These are phyloP conservation scores for Thermothelomyces thermophilus DNA, from an alignment of 2,329 filamentous ascomycete species.

Conservation along the genomic window DNA sequence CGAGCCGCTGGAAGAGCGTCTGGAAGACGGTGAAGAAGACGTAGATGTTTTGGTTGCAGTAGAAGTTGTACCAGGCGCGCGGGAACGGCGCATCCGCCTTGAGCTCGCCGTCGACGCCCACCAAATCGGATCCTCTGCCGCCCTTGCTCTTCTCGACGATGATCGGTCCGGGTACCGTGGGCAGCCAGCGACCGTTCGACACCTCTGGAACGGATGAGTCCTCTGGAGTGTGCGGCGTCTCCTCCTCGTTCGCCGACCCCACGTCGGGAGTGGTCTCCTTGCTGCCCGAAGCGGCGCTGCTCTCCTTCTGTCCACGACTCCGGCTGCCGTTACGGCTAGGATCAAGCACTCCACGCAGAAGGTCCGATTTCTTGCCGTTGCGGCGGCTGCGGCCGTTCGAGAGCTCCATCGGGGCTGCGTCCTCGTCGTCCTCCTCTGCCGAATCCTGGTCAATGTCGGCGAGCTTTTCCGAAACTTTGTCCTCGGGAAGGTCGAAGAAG, in stretches of 20 bases:
- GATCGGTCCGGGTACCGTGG: slow-evolving; percentile 50
- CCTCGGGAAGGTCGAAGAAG: slow-evolving; percentile 70
- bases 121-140: slow-evolving; percentile 34
- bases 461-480: slow-evolving; percentile 60
- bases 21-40: slow-evolving; percentile 94
- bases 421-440: slow-evolving; percentile 71
- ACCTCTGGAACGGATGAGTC: slow-evolving; percentile 55
- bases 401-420: slow-evolving; percentile 63
- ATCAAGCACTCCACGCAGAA: slow-evolving; percentile 82
- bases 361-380: slow-evolving; percentile 68
- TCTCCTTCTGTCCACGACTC: slow-evolving; percentile 67
- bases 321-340: slow-evolving; percentile 65
- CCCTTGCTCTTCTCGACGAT: slow-evolving; percentile 35
- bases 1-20: slow-evolving; percentile 77
- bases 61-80: slow-evolving; percentile 80
- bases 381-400: slow-evolving; percentile 63
- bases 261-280: slow-evolving; percentile 86
- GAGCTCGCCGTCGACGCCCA: slow-evolving; percentile 54
- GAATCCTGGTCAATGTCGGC: slow-evolving; percentile 63
- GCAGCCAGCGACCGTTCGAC: slow-evolving; percentile 59
- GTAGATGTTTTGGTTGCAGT: slow-evolving; percentile 84
- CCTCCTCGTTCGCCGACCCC: slow-evolving; percentile 70
- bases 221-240: slow-evolving; percentile 57
- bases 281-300: slow-evolving; percentile 69
- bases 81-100: slow-evolving; percentile 75